A percentile compares a stretch with the other conserved stretches of the same genome.
phyloP scores from a whole-genome alignment of 2,329 filamentous ascomycete species.

The Cadophora luteo-olivacea region DNA sequence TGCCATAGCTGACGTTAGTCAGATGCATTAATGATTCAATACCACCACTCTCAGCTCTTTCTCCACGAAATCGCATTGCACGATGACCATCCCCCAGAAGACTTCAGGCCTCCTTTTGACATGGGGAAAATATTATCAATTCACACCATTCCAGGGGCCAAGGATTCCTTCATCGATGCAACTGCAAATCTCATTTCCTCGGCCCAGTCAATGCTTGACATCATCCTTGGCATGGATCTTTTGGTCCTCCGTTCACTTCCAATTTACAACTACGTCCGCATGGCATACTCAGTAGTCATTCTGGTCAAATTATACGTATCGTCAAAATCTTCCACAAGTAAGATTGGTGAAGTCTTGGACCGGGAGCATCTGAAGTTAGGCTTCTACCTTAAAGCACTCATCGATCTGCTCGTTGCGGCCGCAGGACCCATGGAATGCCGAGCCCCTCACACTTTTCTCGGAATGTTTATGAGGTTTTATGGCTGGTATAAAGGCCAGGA shows the following conservation, averaged over 20 bases:
- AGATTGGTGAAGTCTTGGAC: constrained; percentile 70
- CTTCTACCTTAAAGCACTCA: constrained; percentile 70
- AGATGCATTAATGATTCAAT: constrained; percentile 46
- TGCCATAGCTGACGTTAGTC: constrained; percentile 6
- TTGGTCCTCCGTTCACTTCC: constrained; percentile 53
- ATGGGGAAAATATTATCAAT: constrained; percentile 38
- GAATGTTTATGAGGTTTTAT: constrained; percentile 70
- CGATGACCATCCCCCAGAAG: constrained; percentile 57
- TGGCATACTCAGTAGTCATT: constrained; percentile 58
- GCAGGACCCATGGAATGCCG: constrained; percentile 67
- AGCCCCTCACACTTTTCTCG: constrained; percentile 70
- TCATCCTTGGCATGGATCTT: constrained; percentile 52
- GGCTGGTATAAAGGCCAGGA: constrained; percentile 64
- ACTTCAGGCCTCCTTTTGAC: constrained; percentile 47
- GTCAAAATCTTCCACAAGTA: constrained; percentile 64
- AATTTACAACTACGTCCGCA: constrained; percentile 56
- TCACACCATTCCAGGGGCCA: constrained; percentile 34
- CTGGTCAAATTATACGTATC: constrained; percentile 63
- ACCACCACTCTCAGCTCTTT: constrained; percentile 58
- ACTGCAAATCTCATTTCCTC: constrained; percentile 56
- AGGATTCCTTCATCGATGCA: constrained; percentile 55
- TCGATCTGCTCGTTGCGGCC: constrained; percentile 68
- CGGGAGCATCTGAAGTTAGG: constrained; percentile 66
- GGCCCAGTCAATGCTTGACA: constrained; percentile 56
- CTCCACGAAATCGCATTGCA: constrained; percentile 64